phyloP scores from a whole-genome alignment of 2,329 filamentous ascomycete genomes.

The Xylariaceae sp. region DNA sequence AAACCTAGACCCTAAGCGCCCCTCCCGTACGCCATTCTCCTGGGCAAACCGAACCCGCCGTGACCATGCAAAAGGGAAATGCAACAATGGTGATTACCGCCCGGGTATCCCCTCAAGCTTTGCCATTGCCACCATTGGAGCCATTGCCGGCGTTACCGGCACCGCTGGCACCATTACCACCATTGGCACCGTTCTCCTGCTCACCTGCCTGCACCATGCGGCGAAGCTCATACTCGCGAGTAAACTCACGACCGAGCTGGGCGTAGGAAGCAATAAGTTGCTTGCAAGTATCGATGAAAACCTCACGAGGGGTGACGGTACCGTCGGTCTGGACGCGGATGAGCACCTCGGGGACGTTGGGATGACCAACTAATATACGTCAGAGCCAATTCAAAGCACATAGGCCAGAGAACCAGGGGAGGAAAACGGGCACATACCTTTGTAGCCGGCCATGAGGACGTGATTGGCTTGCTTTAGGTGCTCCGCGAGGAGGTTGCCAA shows the following conservation, averaged over 20 bases:
- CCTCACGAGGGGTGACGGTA: conserved; percentile 79
- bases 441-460: conserved; percentile 89
- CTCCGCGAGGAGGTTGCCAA: conserved; percentile 82
- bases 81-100: background rate
- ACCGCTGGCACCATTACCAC: conserved; percentile 23
- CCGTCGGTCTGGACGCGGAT: conserved; percentile 92
- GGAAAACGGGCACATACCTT: conserved; percentile 46
- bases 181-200: conserved; percentile 38
- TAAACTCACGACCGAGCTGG: conserved; percentile 79
- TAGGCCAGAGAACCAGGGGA: conserved; percentile 13
- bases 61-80: background rate
- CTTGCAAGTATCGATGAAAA: conserved; percentile 73
- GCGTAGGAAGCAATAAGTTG: conserved; percentile 77
- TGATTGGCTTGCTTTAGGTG: conserved; percentile 80
- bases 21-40: background rate
- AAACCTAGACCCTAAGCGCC: conserved; percentile 16
- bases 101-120: conserved; percentile 16
- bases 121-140: conserved; percentile 20
- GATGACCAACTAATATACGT: conserved; percentile 45
- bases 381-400: conserved; percentile 20
- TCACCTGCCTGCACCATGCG: conserved; percentile 72
- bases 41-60: conserved; percentile 12
- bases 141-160: conserved; percentile 19
- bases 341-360: conserved; percentile 56
- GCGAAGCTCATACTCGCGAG: conserved; percentile 82